Conservation (phyloP, 2,329 filamentous ascomycete genomes). For the Aspergillus puulaauensis region DNA sequence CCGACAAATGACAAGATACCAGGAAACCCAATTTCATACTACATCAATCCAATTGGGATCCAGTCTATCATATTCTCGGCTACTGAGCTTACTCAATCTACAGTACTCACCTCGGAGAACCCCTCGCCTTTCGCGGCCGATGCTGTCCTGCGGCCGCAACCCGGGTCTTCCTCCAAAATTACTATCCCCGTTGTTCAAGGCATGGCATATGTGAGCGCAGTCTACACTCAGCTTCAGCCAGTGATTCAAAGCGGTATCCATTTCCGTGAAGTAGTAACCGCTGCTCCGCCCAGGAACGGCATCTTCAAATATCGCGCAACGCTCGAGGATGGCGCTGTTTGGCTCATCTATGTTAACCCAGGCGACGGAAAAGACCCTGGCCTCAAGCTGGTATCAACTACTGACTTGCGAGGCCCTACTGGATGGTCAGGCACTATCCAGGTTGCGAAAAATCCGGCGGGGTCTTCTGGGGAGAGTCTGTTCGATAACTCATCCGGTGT, state of each 20-base stretch:
- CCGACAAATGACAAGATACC: constrained; percentile 51
- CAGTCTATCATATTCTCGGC: constrained; percentile 81
- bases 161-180: constrained; percentile 59
- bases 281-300: constrained; percentile 57
- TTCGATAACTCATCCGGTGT: constrained; percentile 76
- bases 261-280: constrained; percentile 63
- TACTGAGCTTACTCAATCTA: constrained; percentile 64
- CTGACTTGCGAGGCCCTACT: constrained; percentile 61
- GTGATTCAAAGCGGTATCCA: constrained; percentile 72
- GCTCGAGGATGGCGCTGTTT: constrained; percentile 70
- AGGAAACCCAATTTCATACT: constrained; percentile 65
- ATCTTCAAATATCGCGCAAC: constrained; percentile 74
- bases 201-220: constrained; percentile 79
- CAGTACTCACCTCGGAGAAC: constrained; percentile 55
- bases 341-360: constrained; percentile 76
- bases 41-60: constrained; percentile 77
- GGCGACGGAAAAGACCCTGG: constrained; percentile 60
- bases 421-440: constrained; percentile 79
- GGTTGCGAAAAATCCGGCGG: constrained; percentile 70
- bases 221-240: constrained; percentile 71
- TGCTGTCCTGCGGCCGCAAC: constrained; percentile 62
- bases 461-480: constrained; percentile 59
- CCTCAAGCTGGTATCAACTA: constrained; percentile 67
- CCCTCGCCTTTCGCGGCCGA: constrained; percentile 61
- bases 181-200: constrained; percentile 85